Base-by-base conservation (phyloP, 176 grass and related monocot genomes). In the Thalia dealbata region DNA sequence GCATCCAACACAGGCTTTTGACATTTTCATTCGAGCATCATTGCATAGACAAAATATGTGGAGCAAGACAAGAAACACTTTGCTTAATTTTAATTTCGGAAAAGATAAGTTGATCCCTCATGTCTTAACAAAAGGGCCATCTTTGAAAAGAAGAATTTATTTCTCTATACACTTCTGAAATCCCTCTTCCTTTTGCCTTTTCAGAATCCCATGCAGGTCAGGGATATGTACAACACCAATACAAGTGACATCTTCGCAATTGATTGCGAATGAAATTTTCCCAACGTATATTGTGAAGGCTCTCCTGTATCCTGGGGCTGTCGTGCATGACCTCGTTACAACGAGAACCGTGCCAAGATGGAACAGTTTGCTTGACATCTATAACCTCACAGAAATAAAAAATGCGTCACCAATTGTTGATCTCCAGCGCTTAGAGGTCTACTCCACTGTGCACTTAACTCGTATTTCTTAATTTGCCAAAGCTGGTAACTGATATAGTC, bases 201-300 rank as follows among this genome's bases (percentile, higher is more conserved):
- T 56, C 80, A 97, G 93, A 82, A 81, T 97, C 52, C 87, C 87
- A 64, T 92, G 93, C 78, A 97, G 93, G 88, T 89, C 93, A 69
- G 93, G 93, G 52, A 90, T 77, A 43, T 97, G 93, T 72, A 92
- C 85, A 69, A 97, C 93, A 41, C 93, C 93, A 35, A 84, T 97
- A 78, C 93, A 97, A 75, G 81, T 97, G 35, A 97, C 93, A 30
- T 86, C 89, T 64, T 92, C 78, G 0, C 93, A 97, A 69, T 85
- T 97, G 75, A 87, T 88, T 35, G 86, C 89, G 78, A 97, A 86
- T 79, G 93, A 97, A 43, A 90, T 92, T 83, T 92, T 92, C 30
- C 93, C 87, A 61, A 72, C 89, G 52, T 73, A 70, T 72, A 76
- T 97, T 78, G 85, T 92, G 58, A 97, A 92, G 76, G 70, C 87